Base-by-base conservation (phyloP, 805 yeast species). In the Candida insectalens region DNA sequence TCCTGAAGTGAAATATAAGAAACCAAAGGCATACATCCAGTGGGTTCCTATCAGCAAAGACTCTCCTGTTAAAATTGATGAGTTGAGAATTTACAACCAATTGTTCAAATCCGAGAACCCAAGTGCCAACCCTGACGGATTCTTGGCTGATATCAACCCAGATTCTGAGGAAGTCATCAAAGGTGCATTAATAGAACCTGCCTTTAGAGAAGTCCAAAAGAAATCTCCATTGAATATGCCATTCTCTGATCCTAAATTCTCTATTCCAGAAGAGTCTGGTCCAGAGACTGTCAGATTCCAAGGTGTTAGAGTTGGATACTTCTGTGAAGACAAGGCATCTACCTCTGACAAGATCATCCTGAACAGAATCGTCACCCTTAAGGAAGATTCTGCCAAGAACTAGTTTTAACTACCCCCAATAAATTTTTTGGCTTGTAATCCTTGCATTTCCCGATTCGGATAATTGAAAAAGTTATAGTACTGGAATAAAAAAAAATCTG, bases 1-100 rank as follows among this genome's bases (percentile, higher is more conserved):
- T 36, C 57, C 64, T 15, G 23, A 21, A 12, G 53, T 55, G 12
- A 63, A 61, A 36, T 65, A 65, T 43, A 71, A 67, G 57, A 85
- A 83, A 54, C 98, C 98, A 52, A 92, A 89, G 73, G 88, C 98
- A 7, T 92, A 68, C 55, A 87, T 92, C 51, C 98, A 92, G 63
- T 92, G 98, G 98, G 77, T 92, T 33, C 94, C 96, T 33, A 74
- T 75, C 41, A 65, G 77, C 16, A 61, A 64, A 21, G 69, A 71
- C 39, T 76, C 85, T 7, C 88, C 89, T 4, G 65, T 81, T 30
- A 59, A 59, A 35, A 57, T 92, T 36, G 58, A 67, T 20, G 94
- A 92, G 60, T 82, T 88, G 18, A 77, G 97, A 60, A 68, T 84
- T 42, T 87, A 89, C 62, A 83, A 84, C 52, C 89, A 77, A 55